Evolutionary conservation across 2,329 filamentous ascomycete genomes (phyloP), one percentile per base, ranked within the genome.

Genomic region (Bertia moriformis): DNA sequence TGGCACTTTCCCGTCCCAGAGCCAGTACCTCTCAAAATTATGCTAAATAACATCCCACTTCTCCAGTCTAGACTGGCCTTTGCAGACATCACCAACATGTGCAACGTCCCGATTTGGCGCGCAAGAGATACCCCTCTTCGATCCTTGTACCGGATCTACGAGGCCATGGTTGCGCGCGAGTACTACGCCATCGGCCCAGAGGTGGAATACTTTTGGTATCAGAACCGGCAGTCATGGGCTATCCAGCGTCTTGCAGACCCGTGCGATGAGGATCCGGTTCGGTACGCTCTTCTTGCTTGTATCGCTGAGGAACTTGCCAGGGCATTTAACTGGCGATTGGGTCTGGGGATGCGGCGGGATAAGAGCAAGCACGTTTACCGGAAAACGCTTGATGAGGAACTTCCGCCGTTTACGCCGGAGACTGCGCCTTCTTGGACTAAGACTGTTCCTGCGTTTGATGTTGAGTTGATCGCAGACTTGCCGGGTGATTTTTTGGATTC

Each of bases 261-360:
- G 7, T 10, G n/a, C 7, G 22, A 27, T n/a, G n/a, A 19, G 3
- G 51, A 55, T 39, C 51, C 51, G 1, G 38, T 53, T 12, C 49
- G 51, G 2, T 54, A 53, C 41, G 49, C 51, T 0, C 43, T 55
- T 12, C 15, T 54, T 22, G 48, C 51, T 2, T 50, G 44, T 4
- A 45, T 53, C 7, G 43, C 43, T 1, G 51, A 52, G 19, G 48
- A 52, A 37, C 37, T 50, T 2, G 43, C 40, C 3, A 37, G 43
- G 22, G 48, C 50, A 10, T 41, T 52, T 4, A 53, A 52, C 22
- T 52, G 49, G 51, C 43, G 46, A 13, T 41, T 53, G 38, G 45
- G 48, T 20, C 24, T 53, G 4, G 49, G 51, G 1, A 37, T 53
- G 41, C 42, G 49, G 7, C 39, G 48, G 13, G 43, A 51, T 35